A percentile compares a stretch with the other conserved stretches of the same genome.
Evolutionary conservation across 2,329 filamentous ascomycete genomes (phyloP).

Genomic region (Penicillium frequentans): DNA sequence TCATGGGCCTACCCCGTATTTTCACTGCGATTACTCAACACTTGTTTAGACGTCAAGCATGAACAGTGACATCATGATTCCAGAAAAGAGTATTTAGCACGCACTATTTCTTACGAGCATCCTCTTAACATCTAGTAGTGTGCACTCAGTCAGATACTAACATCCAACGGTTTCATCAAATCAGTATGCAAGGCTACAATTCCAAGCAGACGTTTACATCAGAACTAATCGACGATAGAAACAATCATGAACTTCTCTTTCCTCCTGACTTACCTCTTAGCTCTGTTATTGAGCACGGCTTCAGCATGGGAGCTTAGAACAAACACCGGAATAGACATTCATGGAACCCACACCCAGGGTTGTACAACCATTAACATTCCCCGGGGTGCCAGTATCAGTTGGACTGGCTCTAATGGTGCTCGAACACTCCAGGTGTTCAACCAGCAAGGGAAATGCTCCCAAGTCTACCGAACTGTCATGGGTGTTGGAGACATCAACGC

Average conservation of each 20-base stretch:
- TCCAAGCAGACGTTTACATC: not conserved
- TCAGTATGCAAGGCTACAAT: not conserved
- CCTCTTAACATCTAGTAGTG: not conserved
- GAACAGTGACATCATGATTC: not conserved
- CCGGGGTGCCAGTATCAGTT: no score
- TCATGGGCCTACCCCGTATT: not conserved
- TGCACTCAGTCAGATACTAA: not conserved
- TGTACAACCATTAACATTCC: conserved; percentile 1
- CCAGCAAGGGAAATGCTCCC: conserved; percentile 3
- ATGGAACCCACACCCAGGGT: not conserved
- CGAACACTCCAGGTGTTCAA: no score
- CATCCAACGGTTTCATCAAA: not conserved
- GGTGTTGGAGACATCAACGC: conserved; percentile 16
- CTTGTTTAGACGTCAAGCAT: not conserved
- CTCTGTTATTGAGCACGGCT: not conserved
- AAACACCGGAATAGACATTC: not conserved
- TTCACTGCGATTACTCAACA: not conserved
- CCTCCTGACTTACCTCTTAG: not conserved
- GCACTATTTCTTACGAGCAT: not conserved
- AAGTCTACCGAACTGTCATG: conserved; percentile 15
- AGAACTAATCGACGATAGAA: not conserved
- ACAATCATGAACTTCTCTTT: not conserved
- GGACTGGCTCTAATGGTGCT: no score
- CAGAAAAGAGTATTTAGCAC: not conserved
- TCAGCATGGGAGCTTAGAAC: not conserved